Evolutionary conservation across 768 basidiomycete species (phyloP).

Genomic region (Exsudoporus frostii): DNA sequence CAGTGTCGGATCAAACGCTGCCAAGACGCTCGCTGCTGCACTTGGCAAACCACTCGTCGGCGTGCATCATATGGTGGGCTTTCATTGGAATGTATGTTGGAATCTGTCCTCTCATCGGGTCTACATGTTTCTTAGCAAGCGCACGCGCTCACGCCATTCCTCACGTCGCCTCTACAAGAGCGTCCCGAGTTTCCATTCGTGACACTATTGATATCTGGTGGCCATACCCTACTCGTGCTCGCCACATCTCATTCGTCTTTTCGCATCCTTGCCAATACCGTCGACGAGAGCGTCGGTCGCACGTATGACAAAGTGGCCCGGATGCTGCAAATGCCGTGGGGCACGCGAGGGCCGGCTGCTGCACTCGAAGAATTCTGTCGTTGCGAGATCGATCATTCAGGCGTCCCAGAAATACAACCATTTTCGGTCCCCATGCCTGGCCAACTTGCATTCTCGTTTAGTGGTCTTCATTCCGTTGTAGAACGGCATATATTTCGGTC

Average conservation of each 20-base stretch:
- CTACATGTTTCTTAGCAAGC: slow-evolving; percentile 63
- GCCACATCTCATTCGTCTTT: slow-evolving; percentile 58
- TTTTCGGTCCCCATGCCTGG: slow-evolving; percentile 51
- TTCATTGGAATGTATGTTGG: background rate
- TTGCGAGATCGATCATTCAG: slow-evolving; percentile 22
- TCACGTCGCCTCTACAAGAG: slow-evolving; percentile 49
- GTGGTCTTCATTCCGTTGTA: slow-evolving; percentile 70
- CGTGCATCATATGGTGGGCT: slow-evolving; percentile 89
- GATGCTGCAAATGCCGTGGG: slow-evolving; percentile 64
- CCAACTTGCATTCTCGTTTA: slow-evolving; percentile 71
- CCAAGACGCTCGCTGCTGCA: slow-evolving; percentile 81
- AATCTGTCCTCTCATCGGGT: background rate
- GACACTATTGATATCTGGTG: slow-evolving; percentile 87
- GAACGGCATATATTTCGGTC: slow-evolving; percentile 51
- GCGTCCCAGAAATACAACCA: slow-evolving; percentile 32
- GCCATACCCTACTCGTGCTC: slow-evolving; percentile 86
- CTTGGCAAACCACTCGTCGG: slow-evolving; percentile 78
- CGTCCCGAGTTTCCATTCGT: slow-evolving; percentile 79
- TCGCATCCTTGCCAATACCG: slow-evolving; percentile 67
- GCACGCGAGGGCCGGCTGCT: slow-evolving; percentile 66
- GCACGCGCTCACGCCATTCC: slow-evolving; percentile 78
- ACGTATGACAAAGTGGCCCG: slow-evolving; percentile 83
- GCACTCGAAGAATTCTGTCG: slow-evolving; percentile 72
- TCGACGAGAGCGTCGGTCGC: slow-evolving; percentile 74
- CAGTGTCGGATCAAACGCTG: slow-evolving; percentile 73